Evolutionary conservation across 345 rosid species (phyloP), one percentile per base, ranked within the genome.

Genomic region (Brassica incana): DNA sequence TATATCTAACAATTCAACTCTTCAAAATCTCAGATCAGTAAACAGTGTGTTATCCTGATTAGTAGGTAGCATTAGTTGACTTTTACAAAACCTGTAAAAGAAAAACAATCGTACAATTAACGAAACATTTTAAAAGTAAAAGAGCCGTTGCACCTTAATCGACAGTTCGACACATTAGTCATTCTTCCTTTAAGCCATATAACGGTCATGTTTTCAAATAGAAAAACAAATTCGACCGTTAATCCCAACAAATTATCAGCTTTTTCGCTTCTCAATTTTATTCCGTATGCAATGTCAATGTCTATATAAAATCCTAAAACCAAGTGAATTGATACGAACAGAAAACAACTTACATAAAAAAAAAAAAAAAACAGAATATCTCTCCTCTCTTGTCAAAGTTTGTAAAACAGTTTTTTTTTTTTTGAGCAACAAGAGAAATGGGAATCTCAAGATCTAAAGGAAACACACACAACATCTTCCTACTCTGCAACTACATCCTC

Each of bases 401-500:
- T 33, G 5, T 8, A 58, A 36, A 50, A 18, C 72, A n/a, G 11
- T 60, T 14, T n/a, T n/a, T n/a, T n/a, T n/a, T n/a, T n/a, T n/a
- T n/a, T n/a, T n/a, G n/a, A n/a, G n/a, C 78, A 88, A 2, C 38
- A 5, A 30, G 1, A 15, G 14, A 73, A 63, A 80, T 75, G 80
- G 83, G 80, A 67, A 80, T 80, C 56, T 75, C 83, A 11, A 80
- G 50, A 80, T 85, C 89, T 1, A 90, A 91, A 66, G 73, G 86
- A 61, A 87, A 82, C 74, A 90, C 92, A 32, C 98, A 88, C 84
- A 91, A 87, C 77, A 73, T 86, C 61, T 94, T 94, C 88, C 86
- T 92, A 78, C 78, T 91, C 63, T 84, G 89, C 84, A 95, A 95
- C 88, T 92, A 91, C 90, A 83, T 92, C 64, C 94, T 94, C 54